These are phyloP conservation scores for Aethionema arabicum DNA, from an alignment of 345 rosid genomes.

Conservation along the genomic window DNA sequence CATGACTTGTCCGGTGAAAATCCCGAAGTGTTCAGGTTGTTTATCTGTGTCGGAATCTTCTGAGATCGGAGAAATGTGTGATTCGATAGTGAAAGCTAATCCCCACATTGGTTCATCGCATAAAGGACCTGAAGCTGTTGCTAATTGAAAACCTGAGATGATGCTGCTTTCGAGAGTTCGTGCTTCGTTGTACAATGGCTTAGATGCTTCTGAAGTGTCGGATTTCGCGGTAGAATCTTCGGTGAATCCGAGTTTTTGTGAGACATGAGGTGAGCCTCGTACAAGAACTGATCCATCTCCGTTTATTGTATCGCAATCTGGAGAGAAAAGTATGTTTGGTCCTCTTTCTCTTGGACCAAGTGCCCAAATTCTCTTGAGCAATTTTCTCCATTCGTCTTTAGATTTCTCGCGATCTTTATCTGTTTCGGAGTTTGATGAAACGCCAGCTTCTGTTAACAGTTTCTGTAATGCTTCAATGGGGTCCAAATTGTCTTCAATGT, in stretches of 20 bases:
- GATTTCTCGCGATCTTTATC: slow-evolving; percentile 68
- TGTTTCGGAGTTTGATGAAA: slow-evolving; percentile 43
- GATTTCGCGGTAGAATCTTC: slow-evolving; percentile 37
- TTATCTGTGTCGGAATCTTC: slow-evolving; percentile 48
- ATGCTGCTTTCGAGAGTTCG: slow-evolving; percentile 69
- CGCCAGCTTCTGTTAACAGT: slow-evolving; percentile 57
- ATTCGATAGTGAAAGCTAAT: slow-evolving; percentile 68
- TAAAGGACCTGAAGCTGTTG: slow-evolving; percentile 80
- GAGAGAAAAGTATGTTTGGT: slow-evolving; percentile 83
- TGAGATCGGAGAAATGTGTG: slow-evolving; percentile 43
- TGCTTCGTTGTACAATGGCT: slow-evolving; percentile 51
- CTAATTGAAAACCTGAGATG: slow-evolving; percentile 81
- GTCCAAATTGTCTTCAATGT: slow-evolving; percentile 43
- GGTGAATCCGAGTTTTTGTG: slow-evolving; percentile 66
- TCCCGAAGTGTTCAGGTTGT: slow-evolving; percentile 60
- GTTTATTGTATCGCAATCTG: slow-evolving; percentile 45
- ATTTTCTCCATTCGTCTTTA: slow-evolving; percentile 62
- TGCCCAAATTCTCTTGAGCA: slow-evolving; percentile 81
- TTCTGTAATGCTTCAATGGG: slow-evolving; percentile 57
- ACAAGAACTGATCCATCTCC: slow-evolving; percentile 51
- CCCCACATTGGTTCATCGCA: slow-evolving; percentile 98
- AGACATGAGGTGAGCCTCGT: slow-evolving; percentile 65
- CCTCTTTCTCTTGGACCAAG: slow-evolving; percentile 93
- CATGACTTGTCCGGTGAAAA: slow-evolving; percentile 84
- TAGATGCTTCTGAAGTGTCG: slow-evolving; percentile 36